Conservation (phyloP, 805 yeast species). For the Spathaspora sp. region DNA sequence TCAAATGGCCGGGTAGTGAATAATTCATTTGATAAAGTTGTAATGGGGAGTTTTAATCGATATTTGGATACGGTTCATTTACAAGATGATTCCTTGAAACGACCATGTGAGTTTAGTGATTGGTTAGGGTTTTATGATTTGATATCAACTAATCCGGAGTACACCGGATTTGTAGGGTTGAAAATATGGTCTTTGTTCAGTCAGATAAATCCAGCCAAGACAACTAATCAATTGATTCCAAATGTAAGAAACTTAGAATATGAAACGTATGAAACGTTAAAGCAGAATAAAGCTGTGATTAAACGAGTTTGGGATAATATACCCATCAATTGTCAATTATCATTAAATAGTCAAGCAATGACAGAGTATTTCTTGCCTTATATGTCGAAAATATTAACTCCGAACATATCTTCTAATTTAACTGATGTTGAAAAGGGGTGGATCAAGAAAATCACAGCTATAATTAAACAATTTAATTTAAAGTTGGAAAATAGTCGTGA, state of each 20-base stretch:
- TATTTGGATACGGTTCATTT: constrained; percentile 58
- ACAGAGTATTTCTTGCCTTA: constrained; percentile 33
- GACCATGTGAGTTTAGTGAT: constrained; percentile 62
- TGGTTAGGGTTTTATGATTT: constrained; percentile 75
- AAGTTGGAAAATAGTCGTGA: constrained; percentile 35
- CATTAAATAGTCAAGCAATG: constrained; percentile 22
- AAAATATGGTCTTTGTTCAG: constrained; percentile 64
- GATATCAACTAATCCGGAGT: constrained; percentile 36
- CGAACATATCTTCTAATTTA: constrained; percentile 20
- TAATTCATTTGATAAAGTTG: constrained; percentile 58
- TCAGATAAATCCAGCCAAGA: constrained; percentile 44
- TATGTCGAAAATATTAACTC: constrained; percentile 26
- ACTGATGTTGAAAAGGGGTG: constrained; percentile 25
- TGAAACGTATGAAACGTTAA: constrained; percentile 34
- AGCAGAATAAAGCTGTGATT: constrained; percentile 29
- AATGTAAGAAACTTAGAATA: constrained; percentile 33
- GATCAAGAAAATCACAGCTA: constrained; percentile 32
- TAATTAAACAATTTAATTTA: constrained; percentile 39
- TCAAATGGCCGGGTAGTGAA: constrained; percentile 36
- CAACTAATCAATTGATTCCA: constrained; percentile 21
- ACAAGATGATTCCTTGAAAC: constrained; percentile 57
- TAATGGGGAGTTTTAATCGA: constrained; percentile 67
- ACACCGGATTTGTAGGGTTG: constrained; percentile 53
- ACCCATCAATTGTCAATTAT: constrained; percentile 23
- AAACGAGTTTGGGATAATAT: constrained; percentile 24